Base-by-base conservation (phyloP, 2,329 filamentous ascomycete genomes). In the Torrubiella hemipterigena region DNA sequence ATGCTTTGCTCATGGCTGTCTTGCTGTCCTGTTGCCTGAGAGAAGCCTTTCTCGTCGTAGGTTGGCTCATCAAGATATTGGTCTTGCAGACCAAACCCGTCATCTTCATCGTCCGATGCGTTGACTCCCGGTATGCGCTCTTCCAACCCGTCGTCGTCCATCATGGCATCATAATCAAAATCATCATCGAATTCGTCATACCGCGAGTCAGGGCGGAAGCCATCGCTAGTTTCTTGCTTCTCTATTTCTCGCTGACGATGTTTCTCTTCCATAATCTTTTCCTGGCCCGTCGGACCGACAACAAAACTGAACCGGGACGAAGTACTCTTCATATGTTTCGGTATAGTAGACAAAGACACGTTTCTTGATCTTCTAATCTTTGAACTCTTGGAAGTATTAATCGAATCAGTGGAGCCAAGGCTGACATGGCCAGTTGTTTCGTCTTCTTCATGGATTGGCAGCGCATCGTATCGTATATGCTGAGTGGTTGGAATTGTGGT, bases 281-380 rank as follows among this genome's bases (percentile, higher is more conserved):
- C 74, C 44, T 77, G 66, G 36, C 72, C 68, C 11, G 79, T 79
- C 6, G 73, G 73, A 5, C 77, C 78, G 12, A 77, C 70, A 64
- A 86, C 82, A 45, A 89, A 89, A 44, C 81, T 87, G 48, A 89
- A 87, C 11, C 82, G 65, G 0, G 80, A 85, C 0, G 81, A 82
- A 9, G 77, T 82, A 49, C 81, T 86, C 53, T 77, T 79, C 73
- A 79, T 78, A 38, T 78, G 73, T 37, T 58, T 69, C 3, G 73
- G 74, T 20, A 77, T 38, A 2, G 67, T 62, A 6, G 65, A 68
- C 3, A 63, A 50, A 2, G 58, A 52, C 20, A 60, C 58, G 32
- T 59, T 62, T 7, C 49, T 48, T 0, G 69, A 70, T 10, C 59
- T 47, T 4, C 61, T 61, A 1, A 68, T 67, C 2, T 64, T 36